These are phyloP conservation scores for Flaveria brownii DNA, from an alignment of 129 eudicot genomes.

Conservation along the genomic window DNA sequence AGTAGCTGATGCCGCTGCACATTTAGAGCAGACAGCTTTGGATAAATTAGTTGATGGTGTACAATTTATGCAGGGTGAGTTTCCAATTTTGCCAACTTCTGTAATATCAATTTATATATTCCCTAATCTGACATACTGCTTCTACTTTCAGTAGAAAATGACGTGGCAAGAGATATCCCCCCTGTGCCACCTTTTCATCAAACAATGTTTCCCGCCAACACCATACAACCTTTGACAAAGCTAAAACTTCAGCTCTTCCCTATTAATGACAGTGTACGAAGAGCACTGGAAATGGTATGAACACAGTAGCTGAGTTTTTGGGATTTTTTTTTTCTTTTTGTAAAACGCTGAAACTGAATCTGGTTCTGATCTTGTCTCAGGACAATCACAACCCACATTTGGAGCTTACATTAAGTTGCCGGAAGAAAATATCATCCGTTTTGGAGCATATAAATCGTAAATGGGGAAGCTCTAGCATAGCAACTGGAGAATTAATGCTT, in stretches of 20 bases:
- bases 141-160: constrained; percentile 40
- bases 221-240: constrained; percentile 48
- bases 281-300: constrained; percentile 76
- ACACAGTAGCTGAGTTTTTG: neutral
- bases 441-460: constrained; percentile 82
- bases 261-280: constrained; percentile 70
- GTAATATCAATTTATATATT: constrained; percentile 2
- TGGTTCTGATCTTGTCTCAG: constrained; percentile 24
- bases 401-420: constrained; percentile 71
- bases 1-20: constrained; percentile 99
- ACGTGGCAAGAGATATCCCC: constrained; percentile 40
- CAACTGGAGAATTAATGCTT: constrained; percentile 70
- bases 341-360: neutral
- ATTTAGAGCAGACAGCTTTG: constrained; percentile 70
- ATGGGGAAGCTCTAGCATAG: constrained; percentile 79
- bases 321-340: neutral
- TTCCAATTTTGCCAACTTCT: constrained; percentile 2
- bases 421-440: constrained; percentile 88
- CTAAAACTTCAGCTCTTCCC: constrained; percentile 94
- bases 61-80: constrained; percentile 46
- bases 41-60: constrained; percentile 44
- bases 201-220: constrained; percentile 26
- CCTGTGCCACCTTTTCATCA: constrained; percentile 38
- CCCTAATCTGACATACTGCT: neutral
- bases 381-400: constrained; percentile 46